Percentiles rank a stretch among this genome's conserved stretches.
Evolutionary conservation across 208 protist genomes (phyloP).

Genomic region (Strigomonas culicis): DNA sequence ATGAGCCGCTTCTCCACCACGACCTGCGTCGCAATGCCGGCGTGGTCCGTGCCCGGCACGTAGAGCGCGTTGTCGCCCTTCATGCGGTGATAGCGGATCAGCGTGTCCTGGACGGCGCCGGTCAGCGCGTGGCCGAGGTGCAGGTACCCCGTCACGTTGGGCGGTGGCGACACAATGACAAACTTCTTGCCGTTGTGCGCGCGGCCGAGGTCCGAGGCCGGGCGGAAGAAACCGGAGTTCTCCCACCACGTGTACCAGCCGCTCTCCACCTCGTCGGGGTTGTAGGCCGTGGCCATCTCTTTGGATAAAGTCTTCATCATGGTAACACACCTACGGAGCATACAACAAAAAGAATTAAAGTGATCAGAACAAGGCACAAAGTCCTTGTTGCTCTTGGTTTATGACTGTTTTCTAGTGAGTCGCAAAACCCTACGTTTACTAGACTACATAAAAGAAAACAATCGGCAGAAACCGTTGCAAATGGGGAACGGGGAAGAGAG

Average conservation of each 20-base stretch:
- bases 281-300: conserved; percentile 91
- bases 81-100: conserved; percentile 97
- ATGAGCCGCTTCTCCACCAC: conserved; percentile 98
- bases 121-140: conserved; percentile 99
- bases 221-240: conserved; percentile 94
- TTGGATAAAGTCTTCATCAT: conserved; percentile 74
- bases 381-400: background rate
- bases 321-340: conserved; percentile 51
- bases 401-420: too few relatives aligned
- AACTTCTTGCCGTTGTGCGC: conserved; percentile 82
- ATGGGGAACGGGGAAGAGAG: background rate
- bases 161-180: conserved; percentile 98
- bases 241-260: conserved; percentile 99
- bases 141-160: conserved; percentile 99
- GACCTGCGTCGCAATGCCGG: conserved; percentile 99
- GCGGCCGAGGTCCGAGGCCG: conserved; percentile 67
- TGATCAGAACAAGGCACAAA: background rate
- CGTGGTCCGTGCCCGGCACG: conserved; percentile 99
- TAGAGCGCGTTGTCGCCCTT: conserved; percentile 97
- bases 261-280: conserved; percentile 94
- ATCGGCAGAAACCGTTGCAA: background rate
- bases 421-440: background rate
- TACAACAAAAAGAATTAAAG: conserved; percentile 5
- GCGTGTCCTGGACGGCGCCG: conserved; percentile 93
- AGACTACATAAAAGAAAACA: background rate